Base-by-base conservation (phyloP, 768 basidiomycete genomes). In the Nidularia pulvinata region DNA sequence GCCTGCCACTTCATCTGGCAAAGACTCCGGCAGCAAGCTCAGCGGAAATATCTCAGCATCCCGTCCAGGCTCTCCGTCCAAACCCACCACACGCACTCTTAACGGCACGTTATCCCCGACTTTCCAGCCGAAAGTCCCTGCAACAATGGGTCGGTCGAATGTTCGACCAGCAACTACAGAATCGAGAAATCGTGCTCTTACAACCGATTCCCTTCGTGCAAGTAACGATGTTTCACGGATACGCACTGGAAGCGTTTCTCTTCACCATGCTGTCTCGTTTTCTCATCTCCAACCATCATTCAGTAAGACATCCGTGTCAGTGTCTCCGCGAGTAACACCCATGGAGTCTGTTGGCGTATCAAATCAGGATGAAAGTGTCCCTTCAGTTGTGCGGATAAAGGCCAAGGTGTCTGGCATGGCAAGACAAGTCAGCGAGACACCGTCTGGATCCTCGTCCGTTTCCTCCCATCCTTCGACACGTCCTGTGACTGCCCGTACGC, bases 381-480 rank as follows among this genome's bases (percentile, higher is more conserved):
- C 69, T 1, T n/a, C n/a, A n/a, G n/a, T n/a, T n/a, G 59, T 69
- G 34, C 76, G 72, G 61, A 78, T 91, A 56, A 88, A 80, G 66
- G 81, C 88, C 16, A 89, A 83, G 61, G 75, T 89, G 25, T 79
- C 86, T 0, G 66, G 70, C 36, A 56, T 83, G 44, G 79, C 74
- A 19, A 82, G 76, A 56, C 56, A 67, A 7, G 50, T 58, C 35
- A 54, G 50, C 30, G 65, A 64, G 11, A 55, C 59, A 4, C 49
- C 59, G 25, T 55, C 65, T 4, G 51, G 58, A 5, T 54, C 65
- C 43, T 57, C 64, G 9, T 36, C 55, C 43, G 57, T 58, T 33
- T 56, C 65, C 7, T 57, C 66, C 7, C 59, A 64, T 42, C 67
- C 69, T 6, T 60, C 65, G 32, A 51, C 66, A 44, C 69, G 68